Conservation (phyloP, 768 basidiomycete species). For the Cyclocybe aegerita region DNA sequence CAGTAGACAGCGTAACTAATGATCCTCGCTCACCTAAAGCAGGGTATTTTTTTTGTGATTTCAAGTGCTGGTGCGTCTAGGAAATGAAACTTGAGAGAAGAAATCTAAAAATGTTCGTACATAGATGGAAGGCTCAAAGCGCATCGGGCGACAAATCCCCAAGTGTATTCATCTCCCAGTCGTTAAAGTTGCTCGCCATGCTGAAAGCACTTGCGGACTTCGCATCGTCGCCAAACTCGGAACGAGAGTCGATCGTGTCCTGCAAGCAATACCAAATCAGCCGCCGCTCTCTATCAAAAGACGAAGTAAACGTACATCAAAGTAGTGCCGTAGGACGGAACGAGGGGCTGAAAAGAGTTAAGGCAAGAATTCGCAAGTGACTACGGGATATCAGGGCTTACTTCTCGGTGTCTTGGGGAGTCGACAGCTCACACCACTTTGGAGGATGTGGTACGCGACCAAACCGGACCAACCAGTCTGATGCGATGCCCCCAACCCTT, state of each 20-base stretch:
- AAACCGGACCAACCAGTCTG: slow-evolving; percentile 98
- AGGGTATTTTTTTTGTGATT: too few relatives aligned
- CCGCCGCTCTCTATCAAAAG: neutral
- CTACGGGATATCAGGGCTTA: slow-evolving; percentile 34
- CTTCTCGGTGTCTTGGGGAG: slow-evolving; percentile 94
- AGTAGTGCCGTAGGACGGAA: slow-evolving; percentile 87
- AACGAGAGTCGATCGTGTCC: slow-evolving; percentile 74
- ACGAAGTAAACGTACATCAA: slow-evolving; percentile 66
- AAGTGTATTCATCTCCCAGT: slow-evolving; percentile 24
- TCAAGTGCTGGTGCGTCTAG: too few relatives aligned
- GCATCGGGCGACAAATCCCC: slow-evolving; percentile 28
- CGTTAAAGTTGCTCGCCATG: slow-evolving; percentile 24
- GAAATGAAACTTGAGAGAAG: neutral
- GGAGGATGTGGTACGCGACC: slow-evolving; percentile 88
- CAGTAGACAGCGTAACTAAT: too few relatives aligned
- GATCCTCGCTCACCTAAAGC: too few relatives aligned
- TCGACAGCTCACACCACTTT: slow-evolving; percentile 85
- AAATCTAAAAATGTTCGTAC: neutral
- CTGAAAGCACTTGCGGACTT: slow-evolving; percentile 65
- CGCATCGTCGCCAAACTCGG: slow-evolving; percentile 73
- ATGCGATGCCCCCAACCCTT: slow-evolving; percentile 94
- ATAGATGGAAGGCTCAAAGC: slow-evolving; percentile 3
- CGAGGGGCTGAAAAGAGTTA: slow-evolving; percentile 63
- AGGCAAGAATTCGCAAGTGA: slow-evolving; percentile 1
- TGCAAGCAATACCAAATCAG: slow-evolving; percentile 24